phyloP scores from a whole-genome alignment of 345 rosid genomes.

The Iberis pinnata region DNA sequence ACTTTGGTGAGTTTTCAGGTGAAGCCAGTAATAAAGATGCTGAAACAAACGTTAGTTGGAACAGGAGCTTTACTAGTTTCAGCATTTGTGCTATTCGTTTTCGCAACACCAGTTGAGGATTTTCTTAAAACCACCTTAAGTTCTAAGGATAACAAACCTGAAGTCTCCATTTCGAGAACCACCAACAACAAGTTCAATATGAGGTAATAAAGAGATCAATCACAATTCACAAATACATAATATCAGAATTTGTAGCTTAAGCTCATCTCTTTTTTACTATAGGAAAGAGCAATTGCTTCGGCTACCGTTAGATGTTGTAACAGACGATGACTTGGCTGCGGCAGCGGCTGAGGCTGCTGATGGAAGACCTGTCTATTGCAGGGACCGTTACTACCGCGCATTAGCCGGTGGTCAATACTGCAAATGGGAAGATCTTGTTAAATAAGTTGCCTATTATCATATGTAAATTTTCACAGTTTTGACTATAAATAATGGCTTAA shows the following conservation, averaged over 20 bases:
- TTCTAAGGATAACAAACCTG: constrained; percentile 34
- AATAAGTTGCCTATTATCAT: constrained; percentile 1
- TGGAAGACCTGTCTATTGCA: constrained; percentile 94
- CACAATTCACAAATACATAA: too few species aligned
- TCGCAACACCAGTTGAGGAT: constrained; percentile 77
- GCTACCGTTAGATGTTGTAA: constrained; percentile 57
- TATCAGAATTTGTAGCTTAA: too few species aligned
- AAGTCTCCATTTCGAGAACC: constrained; percentile 38
- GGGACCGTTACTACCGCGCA: constrained; percentile 89
- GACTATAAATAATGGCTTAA: not conserved
- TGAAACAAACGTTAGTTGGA: constrained; percentile 79
- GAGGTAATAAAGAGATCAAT: constrained; percentile 40
- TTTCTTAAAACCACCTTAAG: constrained; percentile 43
- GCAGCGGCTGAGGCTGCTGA: constrained; percentile 96
- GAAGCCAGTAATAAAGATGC: constrained; percentile 78
- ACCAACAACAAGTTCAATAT: constrained; percentile 51
- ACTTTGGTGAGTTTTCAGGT: constrained; percentile 40
- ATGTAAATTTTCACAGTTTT: too few species aligned
- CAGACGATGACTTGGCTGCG: constrained; percentile 75
- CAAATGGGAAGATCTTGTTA: constrained; percentile 86
- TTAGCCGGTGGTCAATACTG: constrained; percentile 98
- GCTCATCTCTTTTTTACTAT: too few species aligned
- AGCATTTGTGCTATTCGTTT: constrained; percentile 51
- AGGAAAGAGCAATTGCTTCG: constrained; percentile 75
- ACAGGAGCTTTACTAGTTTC: constrained; percentile 77